These are phyloP conservation scores for Colletotrichum ledebouriae DNA, from an alignment of 2,329 filamentous ascomycete genomes.

Conservation along the genomic window DNA sequence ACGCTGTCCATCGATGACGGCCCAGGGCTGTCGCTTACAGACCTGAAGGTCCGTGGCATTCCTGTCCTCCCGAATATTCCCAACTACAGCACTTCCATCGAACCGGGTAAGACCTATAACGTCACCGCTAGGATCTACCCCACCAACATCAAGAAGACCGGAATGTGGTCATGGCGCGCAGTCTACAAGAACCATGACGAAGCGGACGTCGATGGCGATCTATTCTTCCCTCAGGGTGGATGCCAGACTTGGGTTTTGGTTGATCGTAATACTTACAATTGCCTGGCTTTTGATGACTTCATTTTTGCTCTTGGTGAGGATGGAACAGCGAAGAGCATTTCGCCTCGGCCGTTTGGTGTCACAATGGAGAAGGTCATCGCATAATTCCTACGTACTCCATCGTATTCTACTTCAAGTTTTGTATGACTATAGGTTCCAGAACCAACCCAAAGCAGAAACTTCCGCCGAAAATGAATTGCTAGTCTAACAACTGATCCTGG, in stretches of 20 bases:
- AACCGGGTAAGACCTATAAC: conserved; percentile 16
- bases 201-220: conserved; percentile 43
- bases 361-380: conserved; percentile 12
- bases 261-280: conserved; percentile 52
- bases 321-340: conserved; percentile 19
- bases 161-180: conserved; percentile 51
- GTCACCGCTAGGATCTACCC: conserved; percentile 33
- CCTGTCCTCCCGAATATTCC: conserved; percentile 55
- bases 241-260: conserved; percentile 52
- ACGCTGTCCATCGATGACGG: conserved; percentile 55
- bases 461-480: not conserved
- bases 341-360: conserved; percentile 23
- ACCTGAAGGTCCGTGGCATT: conserved; percentile 57
- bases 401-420: no score
- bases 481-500: not conserved
- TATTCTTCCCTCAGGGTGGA: conserved; percentile 49
- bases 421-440: no score
- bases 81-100: conserved; percentile 43
- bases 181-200: conserved; percentile 47
- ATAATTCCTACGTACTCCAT: not conserved
- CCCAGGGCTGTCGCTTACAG: conserved; percentile 55
- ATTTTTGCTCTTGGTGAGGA: conserved; percentile 43
- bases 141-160: conserved; percentile 11
- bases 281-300: conserved; percentile 50
- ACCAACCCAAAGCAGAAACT: no score